Evolutionary conservation across 208 protist genomes (phyloP).

Genomic region (Acanthamoeba royreba): DNA sequence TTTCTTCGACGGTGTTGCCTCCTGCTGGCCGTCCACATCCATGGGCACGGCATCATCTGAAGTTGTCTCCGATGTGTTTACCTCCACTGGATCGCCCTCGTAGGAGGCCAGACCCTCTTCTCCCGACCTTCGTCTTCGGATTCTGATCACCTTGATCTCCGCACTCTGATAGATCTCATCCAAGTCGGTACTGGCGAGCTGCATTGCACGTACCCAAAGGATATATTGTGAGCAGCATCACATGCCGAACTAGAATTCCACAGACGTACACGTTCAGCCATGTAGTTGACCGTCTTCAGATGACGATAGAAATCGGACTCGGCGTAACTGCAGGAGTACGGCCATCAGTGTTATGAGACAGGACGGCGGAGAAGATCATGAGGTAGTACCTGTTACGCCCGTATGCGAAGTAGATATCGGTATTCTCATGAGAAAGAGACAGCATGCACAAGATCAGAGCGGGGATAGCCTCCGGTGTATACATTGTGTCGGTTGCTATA

Average conservation of each 20-base stretch:
- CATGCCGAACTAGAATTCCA: neutral
- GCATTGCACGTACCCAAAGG: neutral
- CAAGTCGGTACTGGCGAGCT: neutral
- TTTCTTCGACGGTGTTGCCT: neutral
- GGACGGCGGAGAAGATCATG: neutral
- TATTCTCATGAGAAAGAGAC: neutral
- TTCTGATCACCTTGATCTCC: constrained; percentile 13
- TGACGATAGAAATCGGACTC: neutral
- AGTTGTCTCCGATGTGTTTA: neutral
- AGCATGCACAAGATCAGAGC: neutral
- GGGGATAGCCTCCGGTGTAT: neutral
- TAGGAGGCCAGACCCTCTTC: neutral
- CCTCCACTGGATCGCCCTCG: neutral
- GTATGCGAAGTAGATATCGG: constrained; percentile 40
- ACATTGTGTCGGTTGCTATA: constrained; percentile 19
- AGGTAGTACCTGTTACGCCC: neutral
- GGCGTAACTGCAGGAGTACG: neutral
- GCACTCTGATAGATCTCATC: constrained; percentile 22
- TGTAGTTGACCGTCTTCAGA: neutral
- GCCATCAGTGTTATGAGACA: too few species aligned
- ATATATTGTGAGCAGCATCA: neutral
- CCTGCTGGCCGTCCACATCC: neutral
- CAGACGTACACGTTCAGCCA: neutral
- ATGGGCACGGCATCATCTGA: neutral
- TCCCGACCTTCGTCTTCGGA: neutral